Percentiles rank a stretch among this genome's conserved stretches.
phyloP scores from a whole-genome alignment of 2,329 filamentous ascomycete genomes.

The Exophiala sp. region DNA sequence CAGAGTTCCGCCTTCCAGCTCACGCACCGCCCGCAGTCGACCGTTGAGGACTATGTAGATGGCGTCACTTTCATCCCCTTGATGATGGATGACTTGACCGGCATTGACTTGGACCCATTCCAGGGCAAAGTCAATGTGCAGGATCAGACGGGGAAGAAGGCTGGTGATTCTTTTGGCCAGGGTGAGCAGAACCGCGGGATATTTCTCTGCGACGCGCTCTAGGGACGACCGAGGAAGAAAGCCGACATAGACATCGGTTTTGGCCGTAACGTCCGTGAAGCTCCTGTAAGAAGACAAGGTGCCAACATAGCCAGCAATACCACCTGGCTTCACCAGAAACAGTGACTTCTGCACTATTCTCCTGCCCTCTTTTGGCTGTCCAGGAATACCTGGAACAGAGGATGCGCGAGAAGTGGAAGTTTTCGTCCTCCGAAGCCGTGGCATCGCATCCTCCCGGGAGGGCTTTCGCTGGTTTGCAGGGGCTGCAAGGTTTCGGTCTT shows the following conservation, averaged over 20 bases:
- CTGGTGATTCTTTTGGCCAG: constrained; percentile 93
- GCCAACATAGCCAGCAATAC: constrained; percentile 87
- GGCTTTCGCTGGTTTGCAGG: not conserved
- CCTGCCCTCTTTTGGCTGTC: constrained; percentile 34
- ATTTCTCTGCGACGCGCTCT: constrained; percentile 85
- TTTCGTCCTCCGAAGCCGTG: constrained; percentile 42
- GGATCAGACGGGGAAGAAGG: constrained; percentile 77
- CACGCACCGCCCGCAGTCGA: constrained; percentile 75
- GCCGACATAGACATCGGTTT: constrained; percentile 96
- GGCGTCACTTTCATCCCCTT: constrained; percentile 91
- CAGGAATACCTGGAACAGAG: constrained; percentile 24
- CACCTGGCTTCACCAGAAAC: constrained; percentile 88
- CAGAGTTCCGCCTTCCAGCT: constrained; percentile 73
- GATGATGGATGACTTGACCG: constrained; percentile 88
- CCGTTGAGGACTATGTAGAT: constrained; percentile 98
- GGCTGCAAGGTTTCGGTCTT: constrained; percentile 14
- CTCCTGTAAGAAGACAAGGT: constrained; percentile 92
- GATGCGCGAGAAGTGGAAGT: constrained; percentile 39
- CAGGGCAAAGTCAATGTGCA: constrained; percentile 95
- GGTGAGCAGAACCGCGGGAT: constrained; percentile 85
- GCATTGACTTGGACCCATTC: constrained; percentile 98
- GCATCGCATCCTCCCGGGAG: constrained; percentile 36
- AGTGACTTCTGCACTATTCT: constrained; percentile 60
- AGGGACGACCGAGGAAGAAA: constrained; percentile 81
- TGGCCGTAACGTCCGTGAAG: constrained; percentile 92